Percentiles rank a stretch among this genome's conserved stretches.
phyloP scores from a whole-genome alignment of 2,329 filamentous ascomycete genomes.

The Ophiostoma himal-ulmi region DNA sequence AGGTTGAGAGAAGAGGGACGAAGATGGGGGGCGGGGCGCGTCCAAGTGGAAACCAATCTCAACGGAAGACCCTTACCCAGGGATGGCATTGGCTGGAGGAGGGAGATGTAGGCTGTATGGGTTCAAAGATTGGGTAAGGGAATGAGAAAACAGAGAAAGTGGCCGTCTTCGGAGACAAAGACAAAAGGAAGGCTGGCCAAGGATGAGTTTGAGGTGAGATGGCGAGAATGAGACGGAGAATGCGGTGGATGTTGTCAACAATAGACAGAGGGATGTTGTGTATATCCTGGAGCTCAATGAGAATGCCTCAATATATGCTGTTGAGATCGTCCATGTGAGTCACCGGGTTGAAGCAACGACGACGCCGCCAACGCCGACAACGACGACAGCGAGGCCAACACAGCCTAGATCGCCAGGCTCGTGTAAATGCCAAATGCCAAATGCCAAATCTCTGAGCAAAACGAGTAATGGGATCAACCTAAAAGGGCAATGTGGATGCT shows the following conservation, averaged over 20 bases:
- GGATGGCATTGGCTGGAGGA: conserved; percentile 21
- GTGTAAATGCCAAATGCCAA: conserved; percentile 4
- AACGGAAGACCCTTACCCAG: conserved; percentile 18
- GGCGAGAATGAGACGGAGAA: background rate
- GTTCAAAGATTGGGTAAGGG: background rate
- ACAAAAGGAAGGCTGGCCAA: background rate
- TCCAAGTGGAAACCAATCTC: conserved; percentile 21
- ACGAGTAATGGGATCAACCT: background rate
- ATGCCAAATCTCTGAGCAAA: background rate
- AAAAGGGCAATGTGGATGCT: conserved; percentile 13
- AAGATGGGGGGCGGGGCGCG: conserved; percentile 17
- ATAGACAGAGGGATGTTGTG: no score
- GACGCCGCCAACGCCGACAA: background rate
- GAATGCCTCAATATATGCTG: background rate
- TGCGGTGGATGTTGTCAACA: background rate
- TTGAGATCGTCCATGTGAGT: conserved; percentile 10
- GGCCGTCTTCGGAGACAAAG: conserved; percentile 17
- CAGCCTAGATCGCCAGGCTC: background rate
- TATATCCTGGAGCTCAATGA: background rate
- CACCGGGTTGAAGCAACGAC: background rate
- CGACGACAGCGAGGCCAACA: background rate
- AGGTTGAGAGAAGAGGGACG: background rate
- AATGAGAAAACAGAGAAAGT: background rate
- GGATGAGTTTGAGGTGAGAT: background rate
- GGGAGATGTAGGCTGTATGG: background rate